Evolutionary conservation across 1,284 basidiomycete species (phyloP).

Genomic region (Phylloporus gajari): DNA sequence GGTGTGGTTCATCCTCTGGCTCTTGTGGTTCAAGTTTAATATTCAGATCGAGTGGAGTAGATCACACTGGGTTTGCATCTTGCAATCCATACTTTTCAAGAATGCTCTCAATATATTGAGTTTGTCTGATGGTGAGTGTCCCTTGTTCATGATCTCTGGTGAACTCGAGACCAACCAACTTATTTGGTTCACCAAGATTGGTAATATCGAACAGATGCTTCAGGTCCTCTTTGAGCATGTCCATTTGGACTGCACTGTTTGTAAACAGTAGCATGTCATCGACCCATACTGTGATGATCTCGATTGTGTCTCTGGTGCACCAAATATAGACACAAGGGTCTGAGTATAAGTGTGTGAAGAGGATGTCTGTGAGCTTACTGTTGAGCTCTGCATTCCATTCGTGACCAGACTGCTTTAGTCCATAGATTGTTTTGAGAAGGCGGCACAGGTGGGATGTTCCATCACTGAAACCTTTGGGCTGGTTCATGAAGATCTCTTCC

Average conservation of each 20-base stretch:
- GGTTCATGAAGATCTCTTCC: conserved; percentile 53
- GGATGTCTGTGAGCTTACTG: too few species aligned
- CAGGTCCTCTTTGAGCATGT: neutral
- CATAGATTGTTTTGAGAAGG: conserved; percentile 35
- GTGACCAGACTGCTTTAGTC: conserved; percentile 40
- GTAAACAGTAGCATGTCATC: neutral
- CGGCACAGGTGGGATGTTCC: conserved; percentile 23
- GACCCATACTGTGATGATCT: conserved; percentile 6
- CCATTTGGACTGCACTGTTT: neutral
- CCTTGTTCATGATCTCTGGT: neutral
- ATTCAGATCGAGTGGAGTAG: neutral
- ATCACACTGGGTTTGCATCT: neutral
- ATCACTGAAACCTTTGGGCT: conserved; percentile 45
- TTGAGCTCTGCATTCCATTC: too few species aligned
- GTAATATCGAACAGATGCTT: neutral
- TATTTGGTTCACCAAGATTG: neutral
- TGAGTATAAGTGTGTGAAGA: too few species aligned
- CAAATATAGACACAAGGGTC: conserved; percentile 3
- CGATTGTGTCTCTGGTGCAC: neutral
- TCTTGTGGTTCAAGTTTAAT: neutral
- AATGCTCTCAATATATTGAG: conserved; percentile 3
- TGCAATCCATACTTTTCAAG: neutral
- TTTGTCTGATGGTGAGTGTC: neutral
- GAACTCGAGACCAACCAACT: neutral
- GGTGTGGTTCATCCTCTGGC: neutral